Conservation (phyloP, 1,139 yeast genomes). For the Nakaseomyces sp. region DNA sequence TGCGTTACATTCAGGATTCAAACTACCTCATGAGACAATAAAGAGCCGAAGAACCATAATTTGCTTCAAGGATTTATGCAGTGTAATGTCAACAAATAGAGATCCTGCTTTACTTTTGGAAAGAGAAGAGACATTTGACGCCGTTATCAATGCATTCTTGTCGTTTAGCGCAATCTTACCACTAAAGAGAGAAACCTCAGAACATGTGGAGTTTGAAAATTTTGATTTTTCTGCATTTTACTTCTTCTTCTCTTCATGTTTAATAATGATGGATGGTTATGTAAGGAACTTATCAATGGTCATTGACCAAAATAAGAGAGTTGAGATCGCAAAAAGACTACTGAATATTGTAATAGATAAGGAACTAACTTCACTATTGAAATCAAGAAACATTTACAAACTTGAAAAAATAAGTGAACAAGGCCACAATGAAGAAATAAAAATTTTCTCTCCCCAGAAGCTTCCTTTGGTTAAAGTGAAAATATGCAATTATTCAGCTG, state of each 20-base stretch:
- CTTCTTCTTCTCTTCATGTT: constrained; percentile 57
- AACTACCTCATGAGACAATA: constrained; percentile 44
- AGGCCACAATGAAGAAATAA: neutral
- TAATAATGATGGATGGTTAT: constrained; percentile 47
- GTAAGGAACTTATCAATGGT: constrained; percentile 30
- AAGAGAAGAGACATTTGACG: constrained; percentile 30
- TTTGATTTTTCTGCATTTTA: constrained; percentile 78
- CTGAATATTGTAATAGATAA: constrained; percentile 14
- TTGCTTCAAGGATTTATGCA: constrained; percentile 75
- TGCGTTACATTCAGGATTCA: constrained; percentile 42
- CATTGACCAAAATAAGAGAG: constrained; percentile 18
- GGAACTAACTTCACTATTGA: constrained; percentile 18
- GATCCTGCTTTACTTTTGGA: constrained; percentile 41
- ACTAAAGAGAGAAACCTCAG: constrained; percentile 62
- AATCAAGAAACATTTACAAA: constrained; percentile 15
- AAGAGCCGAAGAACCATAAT: constrained; percentile 80
- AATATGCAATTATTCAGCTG: constrained; percentile 20
- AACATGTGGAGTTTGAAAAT: constrained; percentile 85
- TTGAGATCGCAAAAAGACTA: constrained; percentile 14
- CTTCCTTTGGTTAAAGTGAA: constrained; percentile 16
- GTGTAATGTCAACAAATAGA: constrained; percentile 61
- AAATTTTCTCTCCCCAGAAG: constrained; percentile 2
- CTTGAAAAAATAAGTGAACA: neutral
- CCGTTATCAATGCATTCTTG: constrained; percentile 56
- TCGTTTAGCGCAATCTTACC: constrained; percentile 75